Base-by-base conservation (phyloP, 1,284 basidiomycete species). In the Phenoliferia sp. region DNA sequence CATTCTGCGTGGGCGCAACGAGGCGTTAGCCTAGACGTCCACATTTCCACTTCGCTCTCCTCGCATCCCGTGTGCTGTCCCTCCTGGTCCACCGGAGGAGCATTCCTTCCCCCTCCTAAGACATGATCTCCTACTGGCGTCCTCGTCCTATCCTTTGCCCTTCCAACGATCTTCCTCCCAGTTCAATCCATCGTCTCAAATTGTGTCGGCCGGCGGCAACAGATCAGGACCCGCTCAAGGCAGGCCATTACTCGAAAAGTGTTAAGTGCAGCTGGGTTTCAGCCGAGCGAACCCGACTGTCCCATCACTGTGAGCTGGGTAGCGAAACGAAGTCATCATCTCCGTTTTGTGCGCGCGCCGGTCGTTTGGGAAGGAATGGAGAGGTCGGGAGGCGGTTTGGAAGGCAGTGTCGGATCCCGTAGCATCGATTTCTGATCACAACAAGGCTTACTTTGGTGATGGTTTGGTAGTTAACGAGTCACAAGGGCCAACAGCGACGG, bases 1-100 rank as follows among this genome's bases (percentile, higher is more conserved):
- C 94, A 94, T 83, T 76, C 81, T 82, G 68, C 22, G 39, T 12
- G 39, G 39, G 22, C 12, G 12, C 12, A 12, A 44, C 12, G 39
- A 44, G 39, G 39, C 12, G 39, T 22, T n/a, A n/a, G 39, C 12
- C 39, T 44, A 22, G 22, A 22, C 39, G 39, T 44, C 39, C 12
- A 22, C 39, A 22, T 12, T 44, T 22, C 39, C 12, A 44, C 22
- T 22, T 22, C 22, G 12, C 39, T 22, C 22, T 22, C 39, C 39
- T 12, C 39, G 39, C 39, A 22, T 44, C 39, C 39, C 39, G 39
- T 44, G 12, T 12, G 12, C 12, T 44, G 12, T 44, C 39, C 22
- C 39, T 22, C 22, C 39, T 22, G 12, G 12, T 44, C 39, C 12
- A 12, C 22, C 39, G 12, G 39, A 22, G 22, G 39, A 22, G 39